phyloP scores from a whole-genome alignment of 331 rosid species.

The Quercus tomentella region DNA sequence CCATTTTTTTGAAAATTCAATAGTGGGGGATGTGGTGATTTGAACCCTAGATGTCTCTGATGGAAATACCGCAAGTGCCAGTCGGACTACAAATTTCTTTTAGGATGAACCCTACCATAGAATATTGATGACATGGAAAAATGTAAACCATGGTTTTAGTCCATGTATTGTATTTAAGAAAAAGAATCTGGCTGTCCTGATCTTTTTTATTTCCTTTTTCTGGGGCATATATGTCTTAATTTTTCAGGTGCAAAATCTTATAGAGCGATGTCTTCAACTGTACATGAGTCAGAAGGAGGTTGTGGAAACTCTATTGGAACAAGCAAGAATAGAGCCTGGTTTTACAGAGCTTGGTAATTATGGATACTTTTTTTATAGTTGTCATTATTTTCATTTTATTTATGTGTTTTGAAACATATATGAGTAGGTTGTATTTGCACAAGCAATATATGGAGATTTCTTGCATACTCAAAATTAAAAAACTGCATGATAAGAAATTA shows the following conservation, averaged over 20 bases:
- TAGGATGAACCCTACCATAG: too few species aligned
- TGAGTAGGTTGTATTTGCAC: background rate
- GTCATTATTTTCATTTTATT: background rate
- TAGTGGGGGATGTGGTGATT: too few species aligned
- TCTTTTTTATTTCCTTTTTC: background rate
- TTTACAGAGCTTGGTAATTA: constrained; percentile 80
- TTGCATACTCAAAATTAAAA: too few species aligned
- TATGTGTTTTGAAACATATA: background rate
- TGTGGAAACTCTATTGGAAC: constrained; percentile 55
- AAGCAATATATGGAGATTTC: too few species aligned
- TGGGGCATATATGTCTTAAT: background rate
- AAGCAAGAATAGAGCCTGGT: constrained; percentile 88
- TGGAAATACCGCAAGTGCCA: too few species aligned
- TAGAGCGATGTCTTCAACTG: constrained; percentile 82
- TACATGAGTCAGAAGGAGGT: constrained; percentile 86
- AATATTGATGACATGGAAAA: too few species aligned
- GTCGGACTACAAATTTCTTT: too few species aligned
- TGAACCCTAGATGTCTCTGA: too few species aligned
- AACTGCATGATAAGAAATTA: too few species aligned
- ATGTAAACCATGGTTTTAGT: too few species aligned
- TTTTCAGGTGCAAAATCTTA: constrained; percentile 78
- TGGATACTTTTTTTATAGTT: background rate
- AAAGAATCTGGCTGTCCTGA: background rate
- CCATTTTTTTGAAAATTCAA: too few species aligned
- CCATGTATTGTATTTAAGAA: too few species aligned